A percentile compares a stretch with the other conserved stretches of the same genome.
phyloP scores from a whole-genome alignment of 2,329 filamentous ascomycete genomes.

The Pseudopithomyces maydicus region DNA sequence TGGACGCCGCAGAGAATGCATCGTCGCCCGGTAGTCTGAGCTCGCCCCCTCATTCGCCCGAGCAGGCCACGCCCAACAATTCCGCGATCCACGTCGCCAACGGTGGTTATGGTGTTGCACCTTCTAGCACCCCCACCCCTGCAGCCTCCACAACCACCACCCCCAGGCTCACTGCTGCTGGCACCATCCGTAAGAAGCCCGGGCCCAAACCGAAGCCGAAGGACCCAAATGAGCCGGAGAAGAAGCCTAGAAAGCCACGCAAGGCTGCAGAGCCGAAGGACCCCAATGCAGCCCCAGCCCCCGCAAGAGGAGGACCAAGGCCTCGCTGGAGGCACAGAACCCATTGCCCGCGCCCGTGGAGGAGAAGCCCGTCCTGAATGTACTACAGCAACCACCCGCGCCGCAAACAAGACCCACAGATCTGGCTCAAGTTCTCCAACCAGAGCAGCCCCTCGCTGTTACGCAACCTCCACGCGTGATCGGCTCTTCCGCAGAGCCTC shows the following conservation, averaged over 20 bases:
- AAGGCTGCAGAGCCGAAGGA: constrained; percentile 56
- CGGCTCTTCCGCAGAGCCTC: constrained; percentile 47
- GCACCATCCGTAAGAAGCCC: constrained; percentile 48
- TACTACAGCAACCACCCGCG: constrained; percentile 27
- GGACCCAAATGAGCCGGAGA: constrained; percentile 46
- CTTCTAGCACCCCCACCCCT: constrained; percentile 36
- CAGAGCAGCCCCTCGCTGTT: constrained; percentile 33
- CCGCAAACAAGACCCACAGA: constrained; percentile 38
- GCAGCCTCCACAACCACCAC: constrained; percentile 36
- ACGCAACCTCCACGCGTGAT: constrained; percentile 36
- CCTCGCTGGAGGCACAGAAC: constrained; percentile 41
- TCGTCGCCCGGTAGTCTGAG: constrained; percentile 44
- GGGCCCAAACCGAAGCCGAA: constrained; percentile 49
- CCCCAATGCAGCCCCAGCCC: constrained; percentile 47
- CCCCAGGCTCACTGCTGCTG: constrained; percentile 41
- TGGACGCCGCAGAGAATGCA: constrained; percentile 37
- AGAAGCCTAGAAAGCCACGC: constrained; percentile 52
- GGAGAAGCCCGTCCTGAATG: constrained; percentile 30
- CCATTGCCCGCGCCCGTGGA: constrained; percentile 26
- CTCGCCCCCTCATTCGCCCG: constrained; percentile 46
- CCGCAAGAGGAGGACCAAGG: constrained; percentile 57
- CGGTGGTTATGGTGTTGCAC: constrained; percentile 37
- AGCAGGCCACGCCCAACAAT: constrained; percentile 36
- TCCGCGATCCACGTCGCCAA: constrained; percentile 36
- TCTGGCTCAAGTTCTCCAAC: constrained; percentile 25